Base-by-base conservation (phyloP, 1,139 yeast genomes). In the Yamadazyma blattariae region DNA sequence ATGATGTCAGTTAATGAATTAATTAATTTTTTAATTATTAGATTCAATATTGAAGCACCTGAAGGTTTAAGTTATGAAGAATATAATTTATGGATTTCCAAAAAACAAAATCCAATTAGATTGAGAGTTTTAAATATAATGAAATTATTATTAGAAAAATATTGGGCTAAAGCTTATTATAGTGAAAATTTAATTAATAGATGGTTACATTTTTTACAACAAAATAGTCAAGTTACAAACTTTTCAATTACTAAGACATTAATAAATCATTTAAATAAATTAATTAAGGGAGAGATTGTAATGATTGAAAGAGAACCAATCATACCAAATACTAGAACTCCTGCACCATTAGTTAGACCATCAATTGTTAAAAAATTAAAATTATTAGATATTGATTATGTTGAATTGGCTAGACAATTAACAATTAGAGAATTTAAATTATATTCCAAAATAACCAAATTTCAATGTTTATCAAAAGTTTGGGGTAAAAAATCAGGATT, bases 1-100 rank as follows among this genome's bases (percentile, higher is more conserved):
- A 85, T 90, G 54, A 76, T 84, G 63, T 70, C 83, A 1, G 75
- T 95, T 1, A 61, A 73, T 3, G 87, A 81, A 39, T 67, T 92
- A 24, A 67, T 89, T 37, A 74, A 71, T 17, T 59, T 76, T 30
- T 64, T 92, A 40, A 77, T 82, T 24, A 69, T 71, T 25, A 67
- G 96, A 35, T 92, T 82, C 59, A 73, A 82, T 41, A 64, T 80
- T 23, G 80, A 77, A 42, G 95, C 97, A 5, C 97, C 97, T 0
- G 96, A 85, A 49, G 96, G 95, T 0, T 64, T 92, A 42, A 78
- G 86, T 37, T 83, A 78, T 47, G 95, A 85, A 42, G 96, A 89
- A 52, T 87, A 86, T 53, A 77, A 79, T 29, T 61, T 71, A 5
- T 92, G 98, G 97, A 74, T 82, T 8, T 79, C 80, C 27, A 77